phyloP scores from a whole-genome alignment of 805 yeast species.

The Nakazawaea anatomiae region DNA sequence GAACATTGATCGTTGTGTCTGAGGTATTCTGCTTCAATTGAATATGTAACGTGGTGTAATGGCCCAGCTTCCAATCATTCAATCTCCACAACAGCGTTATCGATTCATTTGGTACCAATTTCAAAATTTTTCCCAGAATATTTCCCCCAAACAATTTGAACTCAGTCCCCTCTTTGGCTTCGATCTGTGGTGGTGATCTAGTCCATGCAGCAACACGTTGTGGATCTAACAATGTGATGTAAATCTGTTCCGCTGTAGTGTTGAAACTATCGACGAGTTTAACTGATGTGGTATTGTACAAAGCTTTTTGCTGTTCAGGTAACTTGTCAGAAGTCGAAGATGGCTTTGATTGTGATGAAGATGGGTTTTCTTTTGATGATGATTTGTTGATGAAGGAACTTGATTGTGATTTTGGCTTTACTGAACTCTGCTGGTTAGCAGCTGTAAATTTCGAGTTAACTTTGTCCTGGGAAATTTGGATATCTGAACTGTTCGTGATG shows the following conservation, averaged over 20 bases:
- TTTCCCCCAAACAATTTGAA: constrained; percentile 85
- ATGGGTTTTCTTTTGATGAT: constrained; percentile 9
- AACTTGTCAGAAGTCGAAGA: constrained; percentile 11
- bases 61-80: constrained; percentile 82
- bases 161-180: constrained; percentile 52
- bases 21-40: constrained; percentile 70
- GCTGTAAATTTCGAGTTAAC: constrained; percentile 52
- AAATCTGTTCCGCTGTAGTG: constrained; percentile 84
- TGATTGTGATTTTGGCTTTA: constrained; percentile 22
- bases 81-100: constrained; percentile 84
- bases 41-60: constrained; percentile 64
- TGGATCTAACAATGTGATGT: constrained; percentile 68
- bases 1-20: constrained; percentile 76
- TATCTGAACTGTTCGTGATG: constrained; percentile 71
- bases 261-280: constrained; percentile 76
- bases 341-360: constrained; percentile 5
- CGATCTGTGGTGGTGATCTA: constrained; percentile 60
- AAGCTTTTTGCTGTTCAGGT: constrained; percentile 30
- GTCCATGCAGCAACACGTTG: constrained; percentile 88
- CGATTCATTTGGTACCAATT: constrained; percentile 49
- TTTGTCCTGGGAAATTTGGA: constrained; percentile 73
- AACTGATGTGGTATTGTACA: constrained; percentile 75
- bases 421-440: constrained; percentile 34
- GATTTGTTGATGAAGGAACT: constrained; percentile 15
- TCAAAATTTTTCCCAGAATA: constrained; percentile 62